Conservation (phyloP, 345 rosid species). For the Sisymbrium altissimum region DNA sequence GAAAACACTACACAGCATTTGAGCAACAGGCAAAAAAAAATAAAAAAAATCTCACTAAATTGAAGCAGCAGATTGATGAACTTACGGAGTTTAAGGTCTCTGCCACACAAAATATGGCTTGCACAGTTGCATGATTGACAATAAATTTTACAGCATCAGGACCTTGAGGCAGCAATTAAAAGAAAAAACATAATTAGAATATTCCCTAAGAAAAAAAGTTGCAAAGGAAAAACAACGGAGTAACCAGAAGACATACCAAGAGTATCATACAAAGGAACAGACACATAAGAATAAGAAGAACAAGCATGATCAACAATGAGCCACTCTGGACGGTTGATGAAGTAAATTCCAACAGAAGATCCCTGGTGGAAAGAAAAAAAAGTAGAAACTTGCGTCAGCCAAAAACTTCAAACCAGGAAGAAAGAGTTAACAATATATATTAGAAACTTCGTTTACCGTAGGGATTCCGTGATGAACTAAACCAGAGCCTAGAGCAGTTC, state of each 20-base stretch:
- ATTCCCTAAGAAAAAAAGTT: conserved; percentile 1
- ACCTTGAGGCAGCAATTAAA: conserved; percentile 45
- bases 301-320: conserved; percentile 92
- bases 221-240: background rate
- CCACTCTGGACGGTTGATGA: conserved; percentile 97
- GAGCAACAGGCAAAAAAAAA: background rate
- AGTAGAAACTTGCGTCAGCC: background rate
- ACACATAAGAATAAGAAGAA: conserved; percentile 75
- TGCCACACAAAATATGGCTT: conserved; percentile 88
- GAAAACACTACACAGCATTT: background rate
- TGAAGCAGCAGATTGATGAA: background rate
- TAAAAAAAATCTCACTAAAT: no score
- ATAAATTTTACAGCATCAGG: conserved; percentile 93
- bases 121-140: conserved; percentile 77
- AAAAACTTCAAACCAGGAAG: background rate
- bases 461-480: conserved; percentile 66
- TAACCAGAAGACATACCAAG: conserved; percentile 55
- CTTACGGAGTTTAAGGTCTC: conserved; percentile 74
- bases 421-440: background rate
- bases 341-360: conserved; percentile 78
- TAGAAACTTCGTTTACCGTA: conserved; percentile 37
- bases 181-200: conserved; percentile 2
- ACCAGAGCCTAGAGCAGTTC: conserved; percentile 83
- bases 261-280: conserved; percentile 97
- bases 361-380: conserved; percentile 45